Base-by-base conservation (phyloP, 495 filamentous ascomycete species). In the Stereocaulon alpinum region DNA sequence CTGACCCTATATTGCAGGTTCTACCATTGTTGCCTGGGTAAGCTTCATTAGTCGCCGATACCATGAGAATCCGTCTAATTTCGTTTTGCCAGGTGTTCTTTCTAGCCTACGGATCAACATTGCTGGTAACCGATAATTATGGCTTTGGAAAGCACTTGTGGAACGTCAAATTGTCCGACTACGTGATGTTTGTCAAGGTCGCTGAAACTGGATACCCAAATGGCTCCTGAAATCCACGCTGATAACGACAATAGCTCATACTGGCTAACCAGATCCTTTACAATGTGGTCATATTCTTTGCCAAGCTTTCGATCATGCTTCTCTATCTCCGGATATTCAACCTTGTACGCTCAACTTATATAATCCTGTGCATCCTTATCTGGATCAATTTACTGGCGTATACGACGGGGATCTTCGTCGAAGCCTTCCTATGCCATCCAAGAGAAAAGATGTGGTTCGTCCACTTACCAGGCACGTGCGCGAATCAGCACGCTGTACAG, bases 251-350 rank as follows among this genome's bases (percentile, higher is more conserved):
- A 40, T 11, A 53, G 40, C 67, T 66, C 59, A 67, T 70, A 40
- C 66, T 58, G 47, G 58, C 66, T 3, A 67, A 65, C 2, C 58
- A 73, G 51, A 69, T 65, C n/a, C 7, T 74, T 57, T 75, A 75
- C 50, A 62, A 66, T 42, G 53, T 67, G 22, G 64, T 66, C 34
- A 65, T 75, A 4, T 69, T 68, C 22, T 64, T 72, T 27, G 70
- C 71, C 58, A 75, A 74, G 61, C 63, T 63, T 30, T 64, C 71
- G 0, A 58, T 75, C 34, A 59, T 75, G 15, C 44, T 73, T 2
- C 64, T 71, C 17, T 75, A 72, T 42, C 53, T 73, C 24, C 66
- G 72, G 11, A 62, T 71, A 44, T 74, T 75, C 54, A 68, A 65
- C 62, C 62, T 60, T n/a, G 20, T 64, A 52, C 24, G 62, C 22